phyloP scores from a whole-genome alignment of 345 rosid species.

The Psidium guajava region DNA sequence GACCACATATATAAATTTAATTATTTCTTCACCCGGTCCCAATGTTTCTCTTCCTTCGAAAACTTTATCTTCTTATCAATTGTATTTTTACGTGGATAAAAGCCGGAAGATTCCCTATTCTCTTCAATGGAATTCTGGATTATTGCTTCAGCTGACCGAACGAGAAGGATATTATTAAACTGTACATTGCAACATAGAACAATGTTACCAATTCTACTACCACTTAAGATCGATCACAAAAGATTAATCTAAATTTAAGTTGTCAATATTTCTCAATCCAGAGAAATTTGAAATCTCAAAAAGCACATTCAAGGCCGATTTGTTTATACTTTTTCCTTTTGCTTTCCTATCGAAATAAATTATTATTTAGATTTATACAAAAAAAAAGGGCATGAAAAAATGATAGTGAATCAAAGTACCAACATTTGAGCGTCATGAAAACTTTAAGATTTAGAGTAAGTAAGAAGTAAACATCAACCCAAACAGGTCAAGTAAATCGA shows the following conservation, averaged over 20 bases:
- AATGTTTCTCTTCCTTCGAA: not conserved
- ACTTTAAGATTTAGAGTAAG: not conserved
- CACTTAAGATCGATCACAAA: not conserved
- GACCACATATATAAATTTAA: not conserved
- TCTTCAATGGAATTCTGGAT: not conserved
- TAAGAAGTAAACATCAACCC: not conserved
- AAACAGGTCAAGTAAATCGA: fast-evolving
- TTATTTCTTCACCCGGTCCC: not conserved
- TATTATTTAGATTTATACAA: not conserved
- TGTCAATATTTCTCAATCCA: not conserved
- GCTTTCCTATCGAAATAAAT: not conserved
- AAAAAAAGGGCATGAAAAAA: fast-evolving
- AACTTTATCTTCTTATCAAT: not conserved
- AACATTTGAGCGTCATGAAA: not conserved
- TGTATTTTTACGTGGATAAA: not conserved
- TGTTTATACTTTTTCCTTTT: not conserved
- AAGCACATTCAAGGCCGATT: not conserved
- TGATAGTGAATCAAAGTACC: fast-evolving
- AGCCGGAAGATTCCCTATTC: not conserved
- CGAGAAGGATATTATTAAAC: not conserved
- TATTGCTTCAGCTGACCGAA: not conserved
- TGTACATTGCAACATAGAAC: not conserved
- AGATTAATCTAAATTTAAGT: not conserved
- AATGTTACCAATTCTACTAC: not conserved
- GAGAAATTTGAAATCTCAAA: not conserved